Percentiles rank a stretch among this genome's conserved stretches.
phyloP scores from a whole-genome alignment of 495 filamentous ascomycete genomes.

The Penicillium odoratum region DNA sequence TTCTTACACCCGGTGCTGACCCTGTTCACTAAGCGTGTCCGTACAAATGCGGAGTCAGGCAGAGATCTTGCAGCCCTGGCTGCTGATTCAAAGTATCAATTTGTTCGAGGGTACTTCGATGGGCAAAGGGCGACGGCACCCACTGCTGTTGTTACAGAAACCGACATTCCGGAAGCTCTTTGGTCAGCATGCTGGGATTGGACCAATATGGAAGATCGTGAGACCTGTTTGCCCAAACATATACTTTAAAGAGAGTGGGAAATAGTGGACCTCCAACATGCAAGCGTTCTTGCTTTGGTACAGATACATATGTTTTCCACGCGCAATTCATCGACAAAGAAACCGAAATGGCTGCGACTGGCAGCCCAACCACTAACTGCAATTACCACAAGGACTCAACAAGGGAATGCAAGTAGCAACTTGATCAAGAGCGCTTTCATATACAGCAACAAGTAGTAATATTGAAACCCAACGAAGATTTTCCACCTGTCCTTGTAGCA shows the following conservation, averaged over 20 bases:
- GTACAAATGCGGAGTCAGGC: not conserved
- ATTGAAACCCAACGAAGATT: no score
- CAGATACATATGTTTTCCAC: no score
- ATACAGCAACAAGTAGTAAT: no score
- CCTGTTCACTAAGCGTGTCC: not conserved
- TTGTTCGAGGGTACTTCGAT: not conserved
- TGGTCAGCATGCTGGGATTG: not conserved
- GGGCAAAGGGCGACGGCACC: not conserved
- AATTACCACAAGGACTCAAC: no score
- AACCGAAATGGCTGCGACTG: no score
- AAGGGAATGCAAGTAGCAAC: no score
- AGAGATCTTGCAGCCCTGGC: not conserved
- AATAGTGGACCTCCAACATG: not conserved
- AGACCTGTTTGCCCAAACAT: not conserved
- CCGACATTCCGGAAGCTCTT: not conserved
- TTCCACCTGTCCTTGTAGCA: no score
- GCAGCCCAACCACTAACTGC: no score
- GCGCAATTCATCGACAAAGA: no score
- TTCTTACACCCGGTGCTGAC: not conserved
- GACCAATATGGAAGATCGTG: not conserved
- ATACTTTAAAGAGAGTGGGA: not conserved
- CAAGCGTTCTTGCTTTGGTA: no score
- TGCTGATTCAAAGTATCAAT: not conserved
- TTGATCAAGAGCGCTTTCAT: no score
- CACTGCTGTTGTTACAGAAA: not conserved